Evolutionary conservation across 345 rosid species (phyloP), one percentile per base, ranked within the genome.

Genomic region (Euphorbia lathyris): DNA sequence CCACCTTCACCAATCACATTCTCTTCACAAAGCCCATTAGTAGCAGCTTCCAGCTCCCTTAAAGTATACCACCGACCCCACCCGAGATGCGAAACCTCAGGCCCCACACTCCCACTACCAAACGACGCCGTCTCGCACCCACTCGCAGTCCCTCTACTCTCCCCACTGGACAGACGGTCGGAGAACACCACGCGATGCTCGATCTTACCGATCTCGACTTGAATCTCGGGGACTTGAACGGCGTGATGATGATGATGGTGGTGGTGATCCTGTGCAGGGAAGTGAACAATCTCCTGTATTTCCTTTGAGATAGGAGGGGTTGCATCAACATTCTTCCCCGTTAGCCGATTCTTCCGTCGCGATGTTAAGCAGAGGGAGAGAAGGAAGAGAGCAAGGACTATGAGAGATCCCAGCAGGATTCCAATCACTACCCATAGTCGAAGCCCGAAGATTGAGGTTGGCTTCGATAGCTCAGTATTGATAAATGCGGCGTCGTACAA

Each of bases 1-100:
- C 98, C 97, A 52, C 98, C 98, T 89, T 94, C 98, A 16, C 97
- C 98, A 13, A 94, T 87, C 72, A 94, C 97, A 87, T 89, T 91
- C 86, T 87, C 97, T 61, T 80, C 91, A 67, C 95, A 83, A 40
- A 94, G 74, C 3, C 98, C 95, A 78, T 85, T 75, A 0, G 97
- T 94, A 0, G 98, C 98, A 5, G 86, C 87, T 78, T 94, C 97
- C 7, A 94, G 83, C 81, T 94, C 98, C 68, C 95, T 81, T 57
- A 94, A 78, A 32, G 98, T 94, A 69, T 94, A 94, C 97, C 98
- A 88, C 45, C 96, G 77, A 26, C 98, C 97, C 98, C 98, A 94
- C 26, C 98, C 98, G 4, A 94, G 86, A 86, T 94, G 97, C 48
- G 97, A 89, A 27, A 91, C 98, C 74, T 94, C 97, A 0, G 97